Evolutionary conservation across 805 yeast species (phyloP).

Genomic region (Wickerhamiella slavikovae): DNA sequence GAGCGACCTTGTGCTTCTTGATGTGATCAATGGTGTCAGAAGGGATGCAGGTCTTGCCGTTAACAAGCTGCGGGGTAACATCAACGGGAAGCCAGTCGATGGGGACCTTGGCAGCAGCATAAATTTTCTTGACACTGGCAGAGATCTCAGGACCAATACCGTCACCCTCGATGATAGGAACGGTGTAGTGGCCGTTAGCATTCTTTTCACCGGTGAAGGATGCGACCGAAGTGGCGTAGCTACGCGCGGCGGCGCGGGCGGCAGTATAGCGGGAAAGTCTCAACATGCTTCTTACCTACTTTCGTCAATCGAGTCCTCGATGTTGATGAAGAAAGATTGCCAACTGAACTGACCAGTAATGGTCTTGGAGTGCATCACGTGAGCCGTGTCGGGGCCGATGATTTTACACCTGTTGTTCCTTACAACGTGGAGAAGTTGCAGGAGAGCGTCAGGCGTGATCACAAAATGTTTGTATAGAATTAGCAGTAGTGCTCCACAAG

Average conservation of each 20-base stretch:
- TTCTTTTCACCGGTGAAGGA: conserved; percentile 22
- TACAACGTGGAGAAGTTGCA: too few species aligned
- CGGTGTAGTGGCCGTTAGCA: conserved; percentile 59
- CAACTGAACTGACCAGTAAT: too few species aligned
- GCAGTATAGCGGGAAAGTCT: too few species aligned
- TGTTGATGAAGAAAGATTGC: too few species aligned
- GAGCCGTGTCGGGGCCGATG: too few species aligned
- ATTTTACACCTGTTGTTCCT: too few species aligned
- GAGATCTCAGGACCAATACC: conserved; percentile 96
- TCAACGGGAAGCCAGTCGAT: conserved; percentile 94
- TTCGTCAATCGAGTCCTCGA: too few species aligned
- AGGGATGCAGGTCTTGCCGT: conserved; percentile 88
- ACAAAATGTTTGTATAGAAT: too few species aligned
- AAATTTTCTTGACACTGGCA: conserved; percentile 79
- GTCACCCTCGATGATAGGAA: conserved; percentile 94
- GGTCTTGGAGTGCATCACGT: too few species aligned
- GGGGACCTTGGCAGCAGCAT: conserved; percentile 86
- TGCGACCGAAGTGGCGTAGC: conserved; percentile 20
- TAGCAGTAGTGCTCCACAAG: too few species aligned
- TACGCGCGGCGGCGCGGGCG: conserved; percentile 5
- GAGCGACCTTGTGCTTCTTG: conserved; percentile 81
- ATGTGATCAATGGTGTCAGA: conserved; percentile 80
- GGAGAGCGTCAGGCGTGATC: too few species aligned
- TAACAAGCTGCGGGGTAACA: conserved; percentile 78
- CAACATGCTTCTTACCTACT: too few species aligned